Evolutionary conservation across 202 grass and related monocot genomes (phyloP).

Genomic region (Panicum virgatum): DNA sequence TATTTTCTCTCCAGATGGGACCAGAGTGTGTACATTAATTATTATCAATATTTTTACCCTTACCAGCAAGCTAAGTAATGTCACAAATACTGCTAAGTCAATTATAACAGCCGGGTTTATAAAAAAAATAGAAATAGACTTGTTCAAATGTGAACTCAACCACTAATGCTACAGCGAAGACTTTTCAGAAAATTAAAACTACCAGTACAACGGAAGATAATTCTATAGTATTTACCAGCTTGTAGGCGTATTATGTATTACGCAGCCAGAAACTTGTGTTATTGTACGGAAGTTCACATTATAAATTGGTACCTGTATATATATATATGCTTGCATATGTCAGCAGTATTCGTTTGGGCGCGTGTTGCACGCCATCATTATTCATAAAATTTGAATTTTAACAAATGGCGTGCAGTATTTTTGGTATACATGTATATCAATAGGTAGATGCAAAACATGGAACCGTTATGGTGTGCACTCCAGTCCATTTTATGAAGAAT

Average conservation of each 20-base stretch:
- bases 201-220: not conserved
- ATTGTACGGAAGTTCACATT: not conserved
- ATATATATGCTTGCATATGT: not conserved
- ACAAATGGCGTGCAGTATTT: not conserved
- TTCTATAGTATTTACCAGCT: not conserved
- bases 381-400: not conserved
- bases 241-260: not conserved
- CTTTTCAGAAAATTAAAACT: not conserved
- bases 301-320: not conserved
- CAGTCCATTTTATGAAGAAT: not conserved
- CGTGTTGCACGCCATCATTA: not conserved
- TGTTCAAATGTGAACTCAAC: conserved; percentile 3
- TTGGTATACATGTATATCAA: not conserved
- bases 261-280: not conserved
- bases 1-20: conserved; percentile 7
- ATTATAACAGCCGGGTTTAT: not conserved
- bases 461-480: not conserved
- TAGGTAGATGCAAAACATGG: not conserved
- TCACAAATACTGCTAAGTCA: conserved; percentile 25
- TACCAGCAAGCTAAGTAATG: conserved; percentile 22
- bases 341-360: not conserved
- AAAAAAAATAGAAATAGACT: conserved; percentile 1
- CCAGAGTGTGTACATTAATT: not conserved
- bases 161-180: not conserved
- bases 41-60: conserved; percentile 1